phyloP scores from a whole-genome alignment of 345 rosid genomes.

The Kandelia obovata region DNA sequence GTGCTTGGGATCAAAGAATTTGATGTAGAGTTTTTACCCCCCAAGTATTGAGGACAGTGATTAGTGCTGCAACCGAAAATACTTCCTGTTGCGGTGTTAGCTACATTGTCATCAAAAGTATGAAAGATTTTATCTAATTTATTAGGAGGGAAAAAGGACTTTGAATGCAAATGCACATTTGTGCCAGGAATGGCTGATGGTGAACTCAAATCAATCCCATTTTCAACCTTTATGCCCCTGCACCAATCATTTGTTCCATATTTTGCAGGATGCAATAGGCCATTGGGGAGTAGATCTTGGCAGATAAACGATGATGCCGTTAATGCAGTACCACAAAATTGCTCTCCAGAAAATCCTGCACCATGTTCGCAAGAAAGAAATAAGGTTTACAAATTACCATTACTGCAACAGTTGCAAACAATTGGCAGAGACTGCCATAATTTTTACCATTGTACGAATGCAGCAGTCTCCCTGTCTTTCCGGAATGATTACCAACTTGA shows the following conservation, averaged over 20 bases:
- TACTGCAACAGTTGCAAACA: background rate
- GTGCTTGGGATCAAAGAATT: constrained; percentile 34
- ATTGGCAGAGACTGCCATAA: background rate
- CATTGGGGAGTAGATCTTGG: constrained; percentile 46
- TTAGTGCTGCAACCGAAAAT: constrained; percentile 24
- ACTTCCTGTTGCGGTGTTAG: constrained; percentile 21
- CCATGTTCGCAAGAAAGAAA: constrained; percentile 1
- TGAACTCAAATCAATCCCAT: constrained; percentile 33
- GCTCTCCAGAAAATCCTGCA: constrained; percentile 40
- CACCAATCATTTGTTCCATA: constrained; percentile 40
- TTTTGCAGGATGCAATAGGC: constrained; percentile 35
- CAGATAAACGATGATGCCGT: constrained; percentile 48
- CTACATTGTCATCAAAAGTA: constrained; percentile 31
- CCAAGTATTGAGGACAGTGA: constrained; percentile 26
- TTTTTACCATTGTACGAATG: constrained; percentile 45
- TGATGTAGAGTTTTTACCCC: constrained; percentile 29
- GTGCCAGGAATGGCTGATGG: constrained; percentile 33
- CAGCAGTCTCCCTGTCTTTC: constrained; percentile 45
- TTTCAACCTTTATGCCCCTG: constrained; percentile 49
- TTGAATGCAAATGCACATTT: constrained; percentile 28
- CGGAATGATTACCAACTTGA: constrained; percentile 26
- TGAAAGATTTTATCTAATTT: constrained; percentile 33
- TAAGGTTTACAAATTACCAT: background rate
- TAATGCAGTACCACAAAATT: constrained; percentile 31
- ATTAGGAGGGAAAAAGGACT: constrained; percentile 29